phyloP scores from a whole-genome alignment of 345 rosid species.

The Populus euphratica region DNA sequence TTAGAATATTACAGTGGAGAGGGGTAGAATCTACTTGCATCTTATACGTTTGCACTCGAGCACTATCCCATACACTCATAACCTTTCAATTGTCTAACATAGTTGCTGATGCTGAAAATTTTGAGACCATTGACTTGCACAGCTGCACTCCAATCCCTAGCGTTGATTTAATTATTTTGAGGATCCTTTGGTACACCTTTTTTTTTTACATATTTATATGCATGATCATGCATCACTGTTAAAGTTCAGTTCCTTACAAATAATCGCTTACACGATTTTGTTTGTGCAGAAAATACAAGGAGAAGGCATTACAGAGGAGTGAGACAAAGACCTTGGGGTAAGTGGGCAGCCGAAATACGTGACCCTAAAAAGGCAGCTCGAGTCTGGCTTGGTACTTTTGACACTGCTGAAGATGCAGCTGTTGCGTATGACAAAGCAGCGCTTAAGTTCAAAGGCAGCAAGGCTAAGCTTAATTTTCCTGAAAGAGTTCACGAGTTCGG shows the following conservation, averaged over 20 bases:
- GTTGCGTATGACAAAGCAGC: slow-evolving; percentile 72
- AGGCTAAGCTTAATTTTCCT: slow-evolving; percentile 91
- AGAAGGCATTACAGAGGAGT: slow-evolving; percentile 66
- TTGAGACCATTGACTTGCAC: background rate
- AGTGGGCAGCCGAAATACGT: slow-evolving; percentile 33
- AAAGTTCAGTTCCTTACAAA: background rate
- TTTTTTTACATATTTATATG: background rate
- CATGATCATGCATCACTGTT: background rate
- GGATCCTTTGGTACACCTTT: background rate
- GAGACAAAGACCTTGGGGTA: slow-evolving; percentile 33
- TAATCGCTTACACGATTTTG: background rate
- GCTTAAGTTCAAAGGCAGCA: slow-evolving; percentile 85
- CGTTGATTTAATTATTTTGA: background rate
- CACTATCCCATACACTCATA: background rate
- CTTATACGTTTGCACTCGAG: background rate
- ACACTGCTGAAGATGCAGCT: slow-evolving; percentile 34
- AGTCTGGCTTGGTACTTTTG: slow-evolving; percentile 33
- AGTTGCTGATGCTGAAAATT: background rate
- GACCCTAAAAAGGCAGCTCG: slow-evolving; percentile 32
- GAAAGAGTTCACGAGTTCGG: slow-evolving; percentile 58
- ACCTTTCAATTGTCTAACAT: too few species aligned
- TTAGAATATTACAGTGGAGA: background rate
- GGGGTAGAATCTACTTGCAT: background rate
- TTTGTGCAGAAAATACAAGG: slow-evolving; percentile 48
- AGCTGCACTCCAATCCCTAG: background rate